These are phyloP conservation scores for Fusarium sp. DNA, from an alignment of 2,329 filamentous ascomycete genomes.

Conservation along the genomic window DNA sequence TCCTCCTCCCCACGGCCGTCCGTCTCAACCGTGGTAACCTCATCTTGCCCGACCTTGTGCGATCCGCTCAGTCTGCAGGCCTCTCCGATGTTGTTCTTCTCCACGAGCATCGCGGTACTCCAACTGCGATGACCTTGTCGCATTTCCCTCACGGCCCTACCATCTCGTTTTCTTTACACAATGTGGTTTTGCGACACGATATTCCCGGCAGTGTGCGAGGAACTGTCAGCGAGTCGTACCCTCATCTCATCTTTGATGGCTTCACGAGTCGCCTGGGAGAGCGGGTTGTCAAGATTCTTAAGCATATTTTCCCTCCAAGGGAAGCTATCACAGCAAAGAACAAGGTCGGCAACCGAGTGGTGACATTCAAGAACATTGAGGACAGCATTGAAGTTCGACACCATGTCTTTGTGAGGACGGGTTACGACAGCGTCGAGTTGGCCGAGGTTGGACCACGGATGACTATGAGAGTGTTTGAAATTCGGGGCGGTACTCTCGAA, in stretches of 20 bases:
- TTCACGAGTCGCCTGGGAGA: slow-evolving; percentile 85
- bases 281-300: slow-evolving; percentile 88
- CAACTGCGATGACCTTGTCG: slow-evolving; percentile 87
- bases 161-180: slow-evolving; percentile 85
- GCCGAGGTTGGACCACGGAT: slow-evolving; percentile 93
- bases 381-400: slow-evolving; percentile 90
- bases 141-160: slow-evolving; percentile 90
- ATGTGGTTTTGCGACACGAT: slow-evolving; percentile 91
- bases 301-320: slow-evolving; percentile 92
- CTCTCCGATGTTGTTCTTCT: slow-evolving; percentile 88
- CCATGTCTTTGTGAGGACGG: slow-evolving; percentile 90
- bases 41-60: slow-evolving; percentile 85
- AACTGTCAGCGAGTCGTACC: slow-evolving; percentile 91
- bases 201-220: slow-evolving; percentile 89
- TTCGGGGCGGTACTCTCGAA: slow-evolving; percentile 89
- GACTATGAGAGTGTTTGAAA: slow-evolving; percentile 97
- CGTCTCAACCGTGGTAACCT: slow-evolving; percentile 92
- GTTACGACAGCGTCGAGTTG: slow-evolving; percentile 88
- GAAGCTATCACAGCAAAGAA: slow-evolving; percentile 77
- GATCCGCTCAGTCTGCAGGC: slow-evolving; percentile 82
- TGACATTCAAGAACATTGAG: slow-evolving; percentile 95
- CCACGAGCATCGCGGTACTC: slow-evolving; percentile 92
- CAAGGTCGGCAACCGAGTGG: slow-evolving; percentile 87
- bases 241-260: slow-evolving; percentile 94
- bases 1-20: slow-evolving; percentile 86